Base-by-base conservation (phyloP, 2,329 filamentous ascomycete genomes). In the Magnaporthiopsis rhizophila region DNA sequence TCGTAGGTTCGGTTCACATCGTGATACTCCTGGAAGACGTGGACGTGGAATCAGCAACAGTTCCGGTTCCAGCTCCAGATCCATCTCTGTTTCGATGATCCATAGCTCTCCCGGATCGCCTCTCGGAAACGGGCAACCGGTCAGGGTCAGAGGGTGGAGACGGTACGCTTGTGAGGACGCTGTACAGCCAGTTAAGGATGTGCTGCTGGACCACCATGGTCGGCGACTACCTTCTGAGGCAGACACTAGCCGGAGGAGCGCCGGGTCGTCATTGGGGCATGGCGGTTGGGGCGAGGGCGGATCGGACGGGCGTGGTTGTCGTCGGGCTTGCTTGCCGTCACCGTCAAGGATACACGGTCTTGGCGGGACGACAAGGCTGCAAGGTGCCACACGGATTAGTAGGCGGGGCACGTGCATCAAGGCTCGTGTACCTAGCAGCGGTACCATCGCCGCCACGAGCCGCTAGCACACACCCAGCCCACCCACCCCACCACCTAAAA, bases 141-240 rank as follows among this genome's bases (percentile, higher is more conserved):
- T n/a, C 6, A 15, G 45, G 45, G 18, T n/a, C 45, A 3, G 21
- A 53, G 45, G 28, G n/a, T 34, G 26, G 26, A 21, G 60, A 28
- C 13, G 5, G 61, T 78, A 92, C 90, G 71, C 87, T 91, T 58
- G 89, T 91, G 65, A 98, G 79, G 64, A 97, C 89, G 77, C 91
- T 95, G 78, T 96, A 97, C 7, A 98, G 87, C 94, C 94, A 98
- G 78, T 92, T 93, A 72, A 98, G 83, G 66, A 96, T 89, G 78
- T 92, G 90, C 77, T 96, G 92, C 71, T 91, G 89, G 74, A 97
- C 90, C 71, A 88, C 86, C 82, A 86, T 86, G 61, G n/a, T 63
- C 34, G 57, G 36, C 36, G 24, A n/a, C 24, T 34, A 62, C 61
- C 61, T 50, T 28, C 15, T 12, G 28, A 58, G 45, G 61, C 53